Base-by-base conservation (phyloP, 495 filamentous ascomycete species). In the Podospora bellae-mahoneyi region DNA sequence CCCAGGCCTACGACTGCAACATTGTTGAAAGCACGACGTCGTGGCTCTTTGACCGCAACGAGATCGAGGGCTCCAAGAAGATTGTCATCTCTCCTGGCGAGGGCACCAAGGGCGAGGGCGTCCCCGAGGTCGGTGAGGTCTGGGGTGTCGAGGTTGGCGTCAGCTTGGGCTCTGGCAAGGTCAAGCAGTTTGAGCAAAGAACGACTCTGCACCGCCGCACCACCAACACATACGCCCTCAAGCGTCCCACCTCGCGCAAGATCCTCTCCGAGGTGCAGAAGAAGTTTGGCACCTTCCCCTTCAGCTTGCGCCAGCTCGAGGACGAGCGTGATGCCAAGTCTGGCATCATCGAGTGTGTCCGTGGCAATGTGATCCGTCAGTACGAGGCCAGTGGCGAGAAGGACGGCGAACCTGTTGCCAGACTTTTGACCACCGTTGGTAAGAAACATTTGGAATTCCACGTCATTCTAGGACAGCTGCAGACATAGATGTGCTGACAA, bases 31-130 rank as follows among this genome's bases (percentile, higher is more conserved):
- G 92, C 83, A 99, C 95, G 59, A 99, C 95, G 59, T 93, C 91
- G 76, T 98, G 94, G 93, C 79, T 91, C 53, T 97, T 98, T 76
- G 92, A 92, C 71, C 90, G 91, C 75, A 97, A 98, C 79, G 95
- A 98, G 77, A 99, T 99, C 71, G 95, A 99, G 82, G 91, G 90
- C 67, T 91, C 91, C 84, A 99, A 99, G 89, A 97, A 97, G 88
- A 96, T 99, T 76, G 95, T 99, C 64, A 81, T 99, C 28, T 84
- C 91, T 20, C 93, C 96, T 34, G 90, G 90, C 64, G 91, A 96
- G 75, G 87, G 86, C 64, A 88, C 91, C 74, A 96, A 95, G 82
- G 93, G 93, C 61, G 95, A 99, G 74, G 95, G 95, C 71, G 76
- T 87, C 56, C 92, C 95, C 54, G 95, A 96, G 72, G 84, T 97